phyloP scores from a whole-genome alignment of 1,139 yeast species.

The Hemisphaericaspora xylanilytica region DNA sequence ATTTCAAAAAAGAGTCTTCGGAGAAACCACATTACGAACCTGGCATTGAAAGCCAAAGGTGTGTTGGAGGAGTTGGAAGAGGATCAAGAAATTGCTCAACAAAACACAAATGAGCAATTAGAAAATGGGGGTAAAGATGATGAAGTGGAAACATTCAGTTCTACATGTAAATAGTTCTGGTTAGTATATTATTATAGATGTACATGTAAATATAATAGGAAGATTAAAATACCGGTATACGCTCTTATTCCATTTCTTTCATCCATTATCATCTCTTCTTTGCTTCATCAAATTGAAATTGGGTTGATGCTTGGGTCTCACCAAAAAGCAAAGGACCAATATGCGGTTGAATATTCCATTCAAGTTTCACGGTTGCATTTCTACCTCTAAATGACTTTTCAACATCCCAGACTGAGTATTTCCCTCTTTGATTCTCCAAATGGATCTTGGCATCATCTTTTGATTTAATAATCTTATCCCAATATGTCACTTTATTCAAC shows the following conservation, averaged over 20 bases:
- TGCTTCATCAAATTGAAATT: constrained; percentile 29
- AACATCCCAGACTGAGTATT: constrained; percentile 88
- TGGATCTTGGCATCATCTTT: constrained; percentile 58
- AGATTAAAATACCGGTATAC: no score
- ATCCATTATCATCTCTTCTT: constrained; percentile 12
- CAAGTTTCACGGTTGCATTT: constrained; percentile 67
- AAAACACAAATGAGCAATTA: no score
- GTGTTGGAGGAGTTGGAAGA: no score
- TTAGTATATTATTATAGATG: constrained; percentile 4
- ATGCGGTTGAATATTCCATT: constrained; percentile 92
- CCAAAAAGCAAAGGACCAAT: constrained; percentile 81
- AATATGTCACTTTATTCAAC: constrained; percentile 71
- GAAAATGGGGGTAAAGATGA: no score
- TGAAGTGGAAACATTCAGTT: no score
- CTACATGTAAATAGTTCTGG: constrained; percentile 14
- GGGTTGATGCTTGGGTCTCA: constrained; percentile 35
- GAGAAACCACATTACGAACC: no score
- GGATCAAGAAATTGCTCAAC: no score
- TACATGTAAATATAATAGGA: no score
- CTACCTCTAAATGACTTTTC: constrained; percentile 65
- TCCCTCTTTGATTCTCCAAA: constrained; percentile 56
- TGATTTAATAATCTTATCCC: constrained; percentile 78
- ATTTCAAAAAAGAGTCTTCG: no score
- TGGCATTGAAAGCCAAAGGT: no score
- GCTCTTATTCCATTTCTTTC: not conserved